Percentiles rank a stretch among this genome's conserved stretches.
Evolutionary conservation across 2,329 filamentous ascomycete species (phyloP).

Genomic region (Xylariaceae sp.): DNA sequence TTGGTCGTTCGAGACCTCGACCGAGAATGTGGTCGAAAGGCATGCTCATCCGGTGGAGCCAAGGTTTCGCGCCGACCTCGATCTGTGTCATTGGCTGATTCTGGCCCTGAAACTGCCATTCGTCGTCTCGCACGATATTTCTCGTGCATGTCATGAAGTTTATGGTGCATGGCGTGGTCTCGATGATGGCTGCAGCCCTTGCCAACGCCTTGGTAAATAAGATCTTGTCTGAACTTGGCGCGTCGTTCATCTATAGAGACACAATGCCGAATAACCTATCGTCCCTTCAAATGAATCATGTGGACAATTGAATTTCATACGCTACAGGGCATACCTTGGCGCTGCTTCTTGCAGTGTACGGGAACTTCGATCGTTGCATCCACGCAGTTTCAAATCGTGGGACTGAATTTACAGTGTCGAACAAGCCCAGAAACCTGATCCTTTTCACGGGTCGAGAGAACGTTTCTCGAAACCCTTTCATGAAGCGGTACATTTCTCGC

Average conservation of each 20-base stretch:
- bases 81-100: neutral
- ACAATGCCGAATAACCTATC: conserved; percentile 64
- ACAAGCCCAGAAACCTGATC: conserved; percentile 77
- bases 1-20: conserved; percentile 35
- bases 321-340: conserved; percentile 43
- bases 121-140: conserved; percentile 42
- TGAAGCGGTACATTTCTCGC: conserved; percentile 69
- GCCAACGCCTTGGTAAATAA: conserved; percentile 58
- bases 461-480: conserved; percentile 80
- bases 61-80: conserved; percentile 25
- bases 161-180: conserved; percentile 22
- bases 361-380: conserved; percentile 80
- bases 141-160: conserved; percentile 31
- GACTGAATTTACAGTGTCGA: conserved; percentile 82
- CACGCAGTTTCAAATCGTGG: conserved; percentile 74
- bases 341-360: conserved; percentile 63
- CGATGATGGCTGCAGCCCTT: conserved; percentile 6
- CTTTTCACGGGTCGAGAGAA: conserved; percentile 75
- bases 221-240: conserved; percentile 72
- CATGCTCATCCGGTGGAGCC: conserved; percentile 31
- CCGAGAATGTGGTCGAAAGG: conserved; percentile 39
- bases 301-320: too few relatives aligned
- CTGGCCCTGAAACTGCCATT: conserved; percentile 7
- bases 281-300: neutral
- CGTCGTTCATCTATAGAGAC: conserved; percentile 72